Percentiles rank a stretch among this genome's conserved stretches.
phyloP scores from a whole-genome alignment of 371 early-diverging fungal species.

The Mortierella polycephala region DNA sequence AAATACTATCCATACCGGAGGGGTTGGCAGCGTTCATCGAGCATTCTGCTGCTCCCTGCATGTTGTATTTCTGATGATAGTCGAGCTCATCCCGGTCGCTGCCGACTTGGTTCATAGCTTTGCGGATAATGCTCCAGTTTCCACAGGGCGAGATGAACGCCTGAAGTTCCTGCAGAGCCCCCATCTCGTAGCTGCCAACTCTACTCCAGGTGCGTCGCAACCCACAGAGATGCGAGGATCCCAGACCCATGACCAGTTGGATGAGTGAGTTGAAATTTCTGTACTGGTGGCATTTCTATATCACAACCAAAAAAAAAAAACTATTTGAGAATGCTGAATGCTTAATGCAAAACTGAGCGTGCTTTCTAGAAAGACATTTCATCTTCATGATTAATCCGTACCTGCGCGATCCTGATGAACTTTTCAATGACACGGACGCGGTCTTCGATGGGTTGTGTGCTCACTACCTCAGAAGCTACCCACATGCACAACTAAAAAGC shows the following conservation, averaged over 20 bases:
- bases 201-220: slow-evolving; percentile 65
- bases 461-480: slow-evolving; percentile 78
- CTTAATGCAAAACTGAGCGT: background rate
- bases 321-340: background rate
- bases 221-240: slow-evolving; percentile 63
- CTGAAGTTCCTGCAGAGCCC: slow-evolving; percentile 63
- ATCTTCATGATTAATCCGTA: slow-evolving; percentile 16
- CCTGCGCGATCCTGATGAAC: slow-evolving; percentile 77
- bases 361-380: background rate
- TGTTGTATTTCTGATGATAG: background rate
- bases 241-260: slow-evolving; percentile 68
- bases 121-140: slow-evolving; percentile 68
- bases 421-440: slow-evolving; percentile 77
- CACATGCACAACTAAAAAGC: slow-evolving; percentile 54
- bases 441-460: slow-evolving; percentile 62
- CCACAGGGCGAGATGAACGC: slow-evolving; percentile 65
- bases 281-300: slow-evolving; percentile 68
- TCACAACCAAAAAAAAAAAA: too few relatives aligned
- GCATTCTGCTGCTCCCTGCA: slow-evolving; percentile 10
- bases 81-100: slow-evolving; percentile 17
- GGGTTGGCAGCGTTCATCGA: background rate
- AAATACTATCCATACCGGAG: background rate
- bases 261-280: slow-evolving; percentile 69
- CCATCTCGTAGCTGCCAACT: slow-evolving; percentile 59
- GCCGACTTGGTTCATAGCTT: slow-evolving; percentile 61